Evolutionary conservation across 2,329 filamentous ascomycete genomes (phyloP), one percentile per base, ranked within the genome.

Genomic region (Stemphylium lycopersici): DNA sequence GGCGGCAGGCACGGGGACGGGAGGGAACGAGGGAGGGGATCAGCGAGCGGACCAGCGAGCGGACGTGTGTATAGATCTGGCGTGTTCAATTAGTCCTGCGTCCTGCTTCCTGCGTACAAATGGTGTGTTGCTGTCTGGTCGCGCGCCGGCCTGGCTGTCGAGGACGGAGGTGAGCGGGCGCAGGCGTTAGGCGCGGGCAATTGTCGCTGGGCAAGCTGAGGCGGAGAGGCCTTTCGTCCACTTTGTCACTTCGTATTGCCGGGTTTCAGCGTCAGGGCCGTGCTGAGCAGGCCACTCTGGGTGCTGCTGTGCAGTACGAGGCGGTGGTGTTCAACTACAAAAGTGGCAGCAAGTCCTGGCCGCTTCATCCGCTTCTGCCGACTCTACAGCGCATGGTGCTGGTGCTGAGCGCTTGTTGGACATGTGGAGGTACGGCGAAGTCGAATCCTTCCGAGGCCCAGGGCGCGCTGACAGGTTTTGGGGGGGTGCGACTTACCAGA

Each of bases 401-500:
- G 24, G 54, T 51, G 43, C 44, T 38, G 48, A 18, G 38, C 32
- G n/a, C 52, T 39, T 34, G 32, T 6, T 34, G 32, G 13, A 15
- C 6, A 15, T 34, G 32, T 34, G 32, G 33, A 11, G 33, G 49
- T 10, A 29, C 26, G 26, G 8, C 26, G 5, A 29, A 29, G 26
- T 29, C 26, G 26, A 29, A 29, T 29, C 26, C 26, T 29, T 29
- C 26, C 26, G 24, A 26, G 24, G 24, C 7, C 24, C 24, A 26
- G 47, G 39, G 48, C 34, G 46, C 31, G 54, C 20, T 4, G 47
- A 46, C 44, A 38, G 31, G 46, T 42, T 50, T 42, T 50, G 42
- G 55, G 40, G 55, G 39, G 48, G 44, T 55, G 48, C 47, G 47
- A 62, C 61, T 60, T 64, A 64, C 61, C 49, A 55, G 49, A 56